Evolutionary conservation across 73 alveolate species (phyloP).

Genomic region (Urostyla sp.): DNA sequence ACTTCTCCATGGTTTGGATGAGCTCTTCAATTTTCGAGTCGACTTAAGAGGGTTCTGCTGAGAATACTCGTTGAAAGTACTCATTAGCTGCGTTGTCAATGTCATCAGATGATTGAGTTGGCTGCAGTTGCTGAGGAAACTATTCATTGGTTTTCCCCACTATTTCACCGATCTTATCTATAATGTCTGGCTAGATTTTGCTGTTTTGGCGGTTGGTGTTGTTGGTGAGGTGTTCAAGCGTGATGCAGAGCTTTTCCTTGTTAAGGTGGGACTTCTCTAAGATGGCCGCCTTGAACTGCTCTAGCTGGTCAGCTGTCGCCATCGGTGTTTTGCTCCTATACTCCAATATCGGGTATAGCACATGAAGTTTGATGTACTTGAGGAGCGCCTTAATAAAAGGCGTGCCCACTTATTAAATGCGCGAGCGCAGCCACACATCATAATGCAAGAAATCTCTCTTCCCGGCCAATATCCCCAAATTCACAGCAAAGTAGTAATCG

Average conservation of each 20-base stretch:
- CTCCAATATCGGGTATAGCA: constrained; percentile 69
- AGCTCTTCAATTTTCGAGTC: constrained; percentile 79
- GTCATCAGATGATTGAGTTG: constrained; percentile 83
- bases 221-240: constrained; percentile 80
- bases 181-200: constrained; percentile 76
- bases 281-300: not conserved
- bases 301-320: constrained; percentile 19
- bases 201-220: constrained; percentile 65
- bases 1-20: constrained; percentile 78
- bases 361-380: constrained; percentile 90
- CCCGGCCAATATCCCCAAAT: constrained; percentile 94
- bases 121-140: constrained; percentile 77
- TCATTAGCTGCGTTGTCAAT: constrained; percentile 93
- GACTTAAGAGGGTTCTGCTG: constrained; percentile 74
- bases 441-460: constrained; percentile 98
- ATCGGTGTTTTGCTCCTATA: not conserved
- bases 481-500: constrained; percentile 94
- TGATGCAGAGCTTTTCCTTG: constrained; percentile 88
- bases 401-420: constrained; percentile 88
- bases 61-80: constrained; percentile 89
- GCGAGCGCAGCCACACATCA: constrained; percentile 91
- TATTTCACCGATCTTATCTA: constrained; percentile 64
- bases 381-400: constrained; percentile 91
- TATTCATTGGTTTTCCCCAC: constrained; percentile 74
- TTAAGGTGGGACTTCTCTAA: constrained; percentile 92